phyloP scores from a whole-genome alignment of 768 basidiomycete species.

The Tricholoma furcatifolium region DNA sequence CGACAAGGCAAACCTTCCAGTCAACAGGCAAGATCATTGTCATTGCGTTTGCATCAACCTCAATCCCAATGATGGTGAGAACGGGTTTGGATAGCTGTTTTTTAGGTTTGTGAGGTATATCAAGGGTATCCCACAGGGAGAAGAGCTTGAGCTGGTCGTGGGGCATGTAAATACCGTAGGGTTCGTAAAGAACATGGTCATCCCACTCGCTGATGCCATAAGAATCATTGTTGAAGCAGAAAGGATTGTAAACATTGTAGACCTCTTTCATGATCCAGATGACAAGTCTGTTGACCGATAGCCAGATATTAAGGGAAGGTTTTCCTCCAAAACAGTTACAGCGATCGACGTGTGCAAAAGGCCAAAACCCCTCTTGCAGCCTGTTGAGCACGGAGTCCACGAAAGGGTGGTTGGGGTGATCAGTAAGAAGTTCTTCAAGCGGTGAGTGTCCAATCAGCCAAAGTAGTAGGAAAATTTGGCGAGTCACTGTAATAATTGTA shows the following conservation, averaged over 20 bases:
- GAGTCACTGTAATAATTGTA: background rate
- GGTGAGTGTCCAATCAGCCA: background rate
- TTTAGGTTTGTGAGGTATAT: constrained; percentile 43
- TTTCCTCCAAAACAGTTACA: too few relatives aligned
- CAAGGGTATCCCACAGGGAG: constrained; percentile 29
- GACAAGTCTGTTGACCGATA: constrained; percentile 29
- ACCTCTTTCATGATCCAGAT: constrained; percentile 32
- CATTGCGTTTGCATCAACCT: constrained; percentile 32
- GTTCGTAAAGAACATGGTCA: constrained; percentile 24
- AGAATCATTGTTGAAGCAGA: too few relatives aligned
- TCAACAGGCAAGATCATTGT: constrained; percentile 21
- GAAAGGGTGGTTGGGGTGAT: too few relatives aligned
- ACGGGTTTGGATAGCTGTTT: constrained; percentile 22
- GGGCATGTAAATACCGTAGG: constrained; percentile 16
- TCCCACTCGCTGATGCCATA: constrained; percentile 21
- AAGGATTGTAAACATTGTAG: constrained; percentile 15
- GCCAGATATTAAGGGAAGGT: too few relatives aligned
- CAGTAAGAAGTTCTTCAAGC: background rate
- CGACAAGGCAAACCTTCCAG: constrained; percentile 11
- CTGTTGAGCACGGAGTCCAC: background rate
- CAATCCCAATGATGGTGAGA: constrained; percentile 38
- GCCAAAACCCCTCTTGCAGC: background rate
- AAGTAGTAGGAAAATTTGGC: background rate
- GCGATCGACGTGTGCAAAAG: constrained; percentile 22
- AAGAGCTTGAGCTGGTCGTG: background rate